Evolutionary conservation across 163 green algal genomes (phyloP), one percentile per base, ranked within the genome.

Genomic region (Picocystis sp.): DNA sequence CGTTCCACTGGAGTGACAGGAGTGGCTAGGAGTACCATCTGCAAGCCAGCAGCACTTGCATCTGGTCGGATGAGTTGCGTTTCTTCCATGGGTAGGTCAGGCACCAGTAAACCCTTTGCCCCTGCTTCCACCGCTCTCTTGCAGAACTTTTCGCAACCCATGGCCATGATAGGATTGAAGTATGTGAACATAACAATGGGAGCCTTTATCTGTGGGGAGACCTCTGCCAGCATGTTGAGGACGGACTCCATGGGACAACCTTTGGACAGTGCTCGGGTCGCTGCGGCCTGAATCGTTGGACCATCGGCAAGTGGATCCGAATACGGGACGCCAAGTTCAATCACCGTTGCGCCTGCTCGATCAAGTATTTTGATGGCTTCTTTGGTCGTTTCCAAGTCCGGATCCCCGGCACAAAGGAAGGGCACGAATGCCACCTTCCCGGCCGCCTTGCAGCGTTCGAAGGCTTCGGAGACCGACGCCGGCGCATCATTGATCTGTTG

Each of bases 321-420:
- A 65, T 99, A 99, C 1, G 90, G 90, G 25, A 97, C 83, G 19
- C 90, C 90, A 8, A 99, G 70, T 66, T 99, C 90, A 61, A 99
- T 98, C 14, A 97, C 71, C 60, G 92, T 79, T 17, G 87, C 82
- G 9, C 87, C 84, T 3, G 70, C 51, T 8, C 71, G 61, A 44
- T 67, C 64, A 35, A 95, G 67, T 45, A 58, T 63, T 50, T 72
- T 56, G 3, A 98, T 43, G 19, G 87, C 89, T 23, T 75, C 52
- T 8, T 72, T 71, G 9, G 90, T 98, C 19, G 80, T 93, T 1
- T 77, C 75, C 13, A 93, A 69, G 72, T 92, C 71, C 2, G 90
- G 90, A 54, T 99, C 89, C 12, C 90, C 85, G 13, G 88, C 89
- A 29, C 81, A 70, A 43, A 97, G 71, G 74, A 96, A 98, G 15